phyloP scores from a whole-genome alignment of 148 eudicot genomes.

The Polygonum aviculare region DNA sequence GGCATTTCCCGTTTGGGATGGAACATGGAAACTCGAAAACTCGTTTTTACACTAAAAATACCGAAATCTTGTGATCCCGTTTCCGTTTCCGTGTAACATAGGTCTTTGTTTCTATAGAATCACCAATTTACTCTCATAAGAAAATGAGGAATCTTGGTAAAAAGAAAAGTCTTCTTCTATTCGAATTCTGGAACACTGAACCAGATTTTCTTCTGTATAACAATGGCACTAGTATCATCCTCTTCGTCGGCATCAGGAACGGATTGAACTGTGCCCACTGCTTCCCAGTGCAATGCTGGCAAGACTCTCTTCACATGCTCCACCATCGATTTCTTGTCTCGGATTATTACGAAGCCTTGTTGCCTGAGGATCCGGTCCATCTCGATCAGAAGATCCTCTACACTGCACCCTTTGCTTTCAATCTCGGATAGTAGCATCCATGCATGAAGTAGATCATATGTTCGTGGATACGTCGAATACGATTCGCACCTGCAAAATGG shows the following conservation, averaged over 20 bases:
- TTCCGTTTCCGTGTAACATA: no score
- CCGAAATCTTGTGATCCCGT: no score
- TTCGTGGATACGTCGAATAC: constrained; percentile 38
- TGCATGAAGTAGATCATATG: constrained; percentile 40
- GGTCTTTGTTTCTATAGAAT: no score
- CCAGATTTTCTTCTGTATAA: constrained; percentile 33
- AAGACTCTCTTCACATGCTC: constrained; percentile 24
- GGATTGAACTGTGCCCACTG: constrained; percentile 17
- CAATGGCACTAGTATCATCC: constrained; percentile 20
- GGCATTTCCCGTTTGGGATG: no score
- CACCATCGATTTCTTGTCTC: constrained; percentile 29
- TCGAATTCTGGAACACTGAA: constrained; percentile 14
- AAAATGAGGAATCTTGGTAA: not conserved
- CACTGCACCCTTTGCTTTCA: constrained; percentile 31
- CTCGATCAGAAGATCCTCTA: constrained; percentile 34
- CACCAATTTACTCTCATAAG: not conserved
- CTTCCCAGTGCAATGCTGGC: constrained; percentile 32
- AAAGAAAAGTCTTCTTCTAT: not conserved
- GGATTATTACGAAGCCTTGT: constrained; percentile 33
- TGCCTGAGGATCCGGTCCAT: constrained; percentile 42
- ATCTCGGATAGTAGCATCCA: constrained; percentile 30
- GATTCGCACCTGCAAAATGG: constrained; percentile 32
- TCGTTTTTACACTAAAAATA: no score
- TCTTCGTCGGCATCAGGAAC: constrained; percentile 26
- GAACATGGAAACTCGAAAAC: no score